These are phyloP conservation scores for Entelexis paramagnoliae DNA, from an alignment of 1,139 yeast genomes.

Conservation along the genomic window DNA sequence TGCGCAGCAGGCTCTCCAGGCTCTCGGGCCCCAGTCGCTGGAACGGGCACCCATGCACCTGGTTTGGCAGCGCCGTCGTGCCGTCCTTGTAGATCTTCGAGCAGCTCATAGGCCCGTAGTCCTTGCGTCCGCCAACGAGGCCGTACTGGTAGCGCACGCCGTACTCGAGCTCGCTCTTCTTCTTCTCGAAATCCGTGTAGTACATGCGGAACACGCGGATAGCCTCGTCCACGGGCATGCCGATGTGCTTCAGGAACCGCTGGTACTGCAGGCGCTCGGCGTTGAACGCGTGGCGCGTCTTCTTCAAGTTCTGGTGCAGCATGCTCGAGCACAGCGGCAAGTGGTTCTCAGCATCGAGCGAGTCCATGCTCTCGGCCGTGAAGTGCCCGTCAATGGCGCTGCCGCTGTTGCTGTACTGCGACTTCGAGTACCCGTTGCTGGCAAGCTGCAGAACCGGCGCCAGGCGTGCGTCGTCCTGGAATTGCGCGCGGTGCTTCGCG, in stretches of 20 bases:
- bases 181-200: constrained; percentile 30
- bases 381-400: constrained; percentile 50
- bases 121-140: constrained; percentile 76
- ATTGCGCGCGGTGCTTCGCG: constrained; percentile 66
- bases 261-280: constrained; percentile 79
- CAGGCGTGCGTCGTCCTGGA: constrained; percentile 86
- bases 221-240: constrained; percentile 79
- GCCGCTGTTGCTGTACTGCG: constrained; percentile 28
- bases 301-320: constrained; percentile 50
- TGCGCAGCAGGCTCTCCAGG: constrained; percentile 44
- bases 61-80: constrained; percentile 61
- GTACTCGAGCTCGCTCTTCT: constrained; percentile 78
- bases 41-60: constrained; percentile 86
- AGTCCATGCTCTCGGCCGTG: constrained; percentile 52
- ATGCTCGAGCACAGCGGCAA: constrained; percentile 77
- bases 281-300: constrained; percentile 65
- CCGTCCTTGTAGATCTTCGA: constrained; percentile 53
- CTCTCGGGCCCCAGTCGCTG: constrained; percentile 59
- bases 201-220: constrained; percentile 71
- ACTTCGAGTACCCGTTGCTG: constrained; percentile 42
- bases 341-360: constrained; percentile 47
- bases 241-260: constrained; percentile 78
- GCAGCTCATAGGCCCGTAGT: constrained; percentile 82
- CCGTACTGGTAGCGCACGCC: constrained; percentile 85
- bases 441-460: constrained; percentile 66